A percentile compares a stretch with the other conserved stretches of the same genome.
Conservation (phyloP, 164 flowering plant species). For the Vitis rupestris region DNA sequence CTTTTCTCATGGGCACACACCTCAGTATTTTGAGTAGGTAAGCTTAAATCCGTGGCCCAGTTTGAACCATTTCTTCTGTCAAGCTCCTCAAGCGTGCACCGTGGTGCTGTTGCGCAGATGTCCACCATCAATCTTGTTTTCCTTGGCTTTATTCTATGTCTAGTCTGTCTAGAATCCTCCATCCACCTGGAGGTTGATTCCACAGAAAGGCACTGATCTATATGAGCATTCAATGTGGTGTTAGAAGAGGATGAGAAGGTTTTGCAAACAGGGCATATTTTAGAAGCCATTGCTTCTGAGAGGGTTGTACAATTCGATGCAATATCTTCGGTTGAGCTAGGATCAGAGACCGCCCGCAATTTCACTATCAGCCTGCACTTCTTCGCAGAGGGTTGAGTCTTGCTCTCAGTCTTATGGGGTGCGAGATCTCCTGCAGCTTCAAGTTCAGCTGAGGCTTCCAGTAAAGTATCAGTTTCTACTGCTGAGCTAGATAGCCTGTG, state of each 20-base stretch:
- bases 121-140: slow-evolving; percentile 73
- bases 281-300: slow-evolving; percentile 77
- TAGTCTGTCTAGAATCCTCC: slow-evolving; percentile 33
- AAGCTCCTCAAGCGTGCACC: slow-evolving; percentile 84
- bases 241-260: slow-evolving; percentile 83
- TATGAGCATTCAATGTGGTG: slow-evolving; percentile 95
- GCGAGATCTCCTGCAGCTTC: slow-evolving; percentile 16
- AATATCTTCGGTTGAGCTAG: slow-evolving; percentile 44
- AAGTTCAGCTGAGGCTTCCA: slow-evolving; percentile 20
- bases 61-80: slow-evolving; percentile 80
- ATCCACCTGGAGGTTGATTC: slow-evolving; percentile 51
- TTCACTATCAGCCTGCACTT: slow-evolving; percentile 61
- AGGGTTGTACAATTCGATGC: slow-evolving; percentile 26
- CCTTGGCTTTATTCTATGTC: slow-evolving; percentile 63
- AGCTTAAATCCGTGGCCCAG: slow-evolving; percentile 49
- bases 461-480: slow-evolving; percentile 21
- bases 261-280: slow-evolving; percentile 91
- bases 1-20: slow-evolving; percentile 33
- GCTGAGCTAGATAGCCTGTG: slow-evolving; percentile 20
- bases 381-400: slow-evolving; percentile 26
- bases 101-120: slow-evolving; percentile 57
- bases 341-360: slow-evolving; percentile 34
- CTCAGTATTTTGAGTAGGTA: slow-evolving; percentile 28
- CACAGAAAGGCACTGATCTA: slow-evolving; percentile 85
- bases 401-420: slow-evolving; percentile 27